Evolutionary conservation across 2,329 filamentous ascomycete genomes (phyloP), one percentile per base, ranked within the genome.

Genomic region (Paraphaeosphaeria sporulosa): DNA sequence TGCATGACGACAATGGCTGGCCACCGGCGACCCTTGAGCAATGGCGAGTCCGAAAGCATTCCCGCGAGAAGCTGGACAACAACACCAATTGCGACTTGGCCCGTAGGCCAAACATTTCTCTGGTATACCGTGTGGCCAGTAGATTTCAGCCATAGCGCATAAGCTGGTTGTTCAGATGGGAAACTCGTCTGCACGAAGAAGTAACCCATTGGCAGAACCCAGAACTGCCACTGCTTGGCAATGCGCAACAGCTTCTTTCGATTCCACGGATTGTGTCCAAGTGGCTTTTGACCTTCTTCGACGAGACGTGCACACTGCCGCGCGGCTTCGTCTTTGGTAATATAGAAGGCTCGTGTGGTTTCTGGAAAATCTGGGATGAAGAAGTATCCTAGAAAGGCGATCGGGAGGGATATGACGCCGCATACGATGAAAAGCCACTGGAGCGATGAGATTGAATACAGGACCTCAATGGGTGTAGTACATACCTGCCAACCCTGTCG

Each of bases 31-130:
- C 70, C 70, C 40, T 65, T 66, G 40, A 72, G 56, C 42, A 72
- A 21, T 0, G 70, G 70, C 32, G 68, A 71, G 25, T 72, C 70
- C 9, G 68, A 71, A 3, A 72, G 51, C 52, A 66, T 64, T 76
- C 82, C 50, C 79, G 67, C 8, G 74, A 81, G 0, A 76, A 81
- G 2, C 79, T 82, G n/a, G 78, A 73, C 81, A 73, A 84, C 12
- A 74, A 84, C 7, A 71, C 74, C 52, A 60, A 84, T 76, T 3
- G 77, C 81, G 51, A 81, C 78, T 3, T 76, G 77, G 1, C 77
- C 80, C 0, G 82, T 84, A 0, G 83, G 82, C 25, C 83, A 76
- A 25, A 81, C 72, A 60, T 85, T 85, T 50, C 83, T 76, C 57
- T 83, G 73, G 1, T 78, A 77, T 0, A 84, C 80, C 0, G 79